These are phyloP conservation scores for Rhizopogon vesiculosus DNA, from an alignment of 768 basidiomycete species.

Conservation along the genomic window DNA sequence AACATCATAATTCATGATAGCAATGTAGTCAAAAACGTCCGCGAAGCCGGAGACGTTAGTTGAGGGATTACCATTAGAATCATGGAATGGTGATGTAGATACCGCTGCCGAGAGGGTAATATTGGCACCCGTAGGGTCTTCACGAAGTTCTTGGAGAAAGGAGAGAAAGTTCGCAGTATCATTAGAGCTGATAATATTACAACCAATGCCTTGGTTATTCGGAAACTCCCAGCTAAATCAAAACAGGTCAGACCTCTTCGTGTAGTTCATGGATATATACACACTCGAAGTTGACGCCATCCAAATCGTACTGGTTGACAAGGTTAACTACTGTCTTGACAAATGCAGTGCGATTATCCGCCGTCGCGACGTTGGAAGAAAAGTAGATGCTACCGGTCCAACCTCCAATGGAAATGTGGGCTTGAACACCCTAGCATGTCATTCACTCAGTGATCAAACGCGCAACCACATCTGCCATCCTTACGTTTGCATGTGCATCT, in stretches of 20 bases:
- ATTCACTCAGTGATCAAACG: background rate
- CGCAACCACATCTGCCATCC: background rate
- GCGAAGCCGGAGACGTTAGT: constrained; percentile 65
- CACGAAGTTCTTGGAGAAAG: constrained; percentile 70
- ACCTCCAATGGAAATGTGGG: constrained; percentile 60
- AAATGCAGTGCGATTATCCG: constrained; percentile 52
- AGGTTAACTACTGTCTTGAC: constrained; percentile 48
- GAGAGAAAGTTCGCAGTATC: constrained; percentile 79
- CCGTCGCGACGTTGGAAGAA: constrained; percentile 51
- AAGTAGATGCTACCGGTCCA: constrained; percentile 63
- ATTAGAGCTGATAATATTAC: constrained; percentile 55
- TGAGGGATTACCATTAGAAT: constrained; percentile 48
- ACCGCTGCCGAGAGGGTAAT: constrained; percentile 73
- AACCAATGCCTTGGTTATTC: constrained; percentile 56
- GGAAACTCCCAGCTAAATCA: constrained; percentile 81
- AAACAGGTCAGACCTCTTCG: background rate
- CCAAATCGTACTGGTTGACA: constrained; percentile 43
- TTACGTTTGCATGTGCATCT: constrained; percentile 5
- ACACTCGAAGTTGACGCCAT: constrained; percentile 67
- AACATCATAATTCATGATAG: constrained; percentile 70
- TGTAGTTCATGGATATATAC: constrained; percentile 13
- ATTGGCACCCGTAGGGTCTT: constrained; percentile 35
- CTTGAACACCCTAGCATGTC: constrained; percentile 47
- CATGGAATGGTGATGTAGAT: constrained; percentile 61
- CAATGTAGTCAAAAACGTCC: constrained; percentile 68